Percentiles rank a stretch among this genome's conserved stretches.
Conservation (phyloP, 2,329 filamentous ascomycete species). For the Beauveria brongniartii region DNA sequence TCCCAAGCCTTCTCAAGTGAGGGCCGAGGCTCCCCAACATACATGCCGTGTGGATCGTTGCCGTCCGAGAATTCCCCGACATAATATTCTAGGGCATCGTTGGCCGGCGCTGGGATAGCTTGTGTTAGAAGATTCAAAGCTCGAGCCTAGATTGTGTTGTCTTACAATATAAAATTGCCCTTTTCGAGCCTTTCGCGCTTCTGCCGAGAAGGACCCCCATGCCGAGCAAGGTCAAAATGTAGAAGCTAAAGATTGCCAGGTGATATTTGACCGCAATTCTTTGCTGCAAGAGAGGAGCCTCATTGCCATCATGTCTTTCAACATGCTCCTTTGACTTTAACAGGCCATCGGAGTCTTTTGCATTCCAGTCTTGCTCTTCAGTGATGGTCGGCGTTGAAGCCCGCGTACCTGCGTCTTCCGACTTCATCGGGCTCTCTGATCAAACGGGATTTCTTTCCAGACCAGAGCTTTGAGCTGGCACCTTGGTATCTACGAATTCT, state of each 20-base stretch:
- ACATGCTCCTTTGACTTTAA: neutral
- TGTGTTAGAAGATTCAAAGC: neutral
- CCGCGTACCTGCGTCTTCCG: neutral
- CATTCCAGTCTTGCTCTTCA: conserved; percentile 2
- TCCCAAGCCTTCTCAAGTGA: conserved; percentile 9
- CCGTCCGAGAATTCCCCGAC: conserved; percentile 3
- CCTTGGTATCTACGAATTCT: neutral
- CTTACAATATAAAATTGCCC: conserved; percentile 5
- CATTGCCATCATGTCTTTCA: neutral
- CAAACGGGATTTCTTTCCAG: neutral
- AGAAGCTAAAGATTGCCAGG: conserved; percentile 5
- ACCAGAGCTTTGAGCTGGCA: too few species aligned
- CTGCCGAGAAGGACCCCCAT: neutral
- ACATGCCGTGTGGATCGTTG: conserved; percentile 5
- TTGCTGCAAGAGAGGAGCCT: neutral
- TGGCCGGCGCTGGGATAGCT: neutral
- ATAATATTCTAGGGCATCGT: conserved; percentile 7
- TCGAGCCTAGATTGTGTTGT: too few species aligned
- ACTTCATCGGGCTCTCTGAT: neutral
- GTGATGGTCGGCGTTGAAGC: conserved; percentile 2
- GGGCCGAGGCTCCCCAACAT: conserved; percentile 8
- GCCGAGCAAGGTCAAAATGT: neutral
- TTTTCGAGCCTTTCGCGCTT: neutral
- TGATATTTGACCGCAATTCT: neutral
- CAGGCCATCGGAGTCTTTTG: conserved; percentile 2